Conservation (phyloP, 1,139 yeast genomes). For the Candida buenavistaensis region DNA sequence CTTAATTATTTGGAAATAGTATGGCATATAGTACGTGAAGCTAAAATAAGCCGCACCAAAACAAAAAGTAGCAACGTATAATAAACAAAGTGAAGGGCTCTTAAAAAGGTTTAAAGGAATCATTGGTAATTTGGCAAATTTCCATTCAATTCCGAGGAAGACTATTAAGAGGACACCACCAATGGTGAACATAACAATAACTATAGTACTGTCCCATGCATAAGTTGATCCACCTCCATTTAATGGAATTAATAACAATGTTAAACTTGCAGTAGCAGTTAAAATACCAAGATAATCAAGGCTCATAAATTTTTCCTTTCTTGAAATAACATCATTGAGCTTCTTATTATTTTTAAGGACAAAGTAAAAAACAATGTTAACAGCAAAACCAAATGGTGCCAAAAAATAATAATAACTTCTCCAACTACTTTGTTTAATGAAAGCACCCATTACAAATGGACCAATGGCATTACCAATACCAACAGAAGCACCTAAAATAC, state of each 20-base stretch:
- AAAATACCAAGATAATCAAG: conserved; percentile 53
- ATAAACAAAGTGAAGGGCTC: conserved; percentile 35
- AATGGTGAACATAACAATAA: conserved; percentile 46
- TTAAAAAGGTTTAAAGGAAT: conserved; percentile 52
- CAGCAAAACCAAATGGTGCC: conserved; percentile 42
- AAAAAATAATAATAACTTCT: conserved; percentile 49
- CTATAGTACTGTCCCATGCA: conserved; percentile 50
- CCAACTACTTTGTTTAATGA: conserved; percentile 48
- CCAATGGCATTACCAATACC: conserved; percentile 60
- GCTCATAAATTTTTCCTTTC: conserved; percentile 34
- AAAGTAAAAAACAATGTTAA: conserved; percentile 25
- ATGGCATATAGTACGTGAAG: conserved; percentile 47
- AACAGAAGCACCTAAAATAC: conserved; percentile 50
- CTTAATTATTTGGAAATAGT: conserved; percentile 52
- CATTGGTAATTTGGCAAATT: conserved; percentile 53
- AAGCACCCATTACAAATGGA: conserved; percentile 56
- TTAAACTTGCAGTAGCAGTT: conserved; percentile 43
- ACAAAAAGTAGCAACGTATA: conserved; percentile 45
- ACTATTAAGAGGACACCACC: conserved; percentile 43
- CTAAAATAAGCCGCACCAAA: conserved; percentile 52
- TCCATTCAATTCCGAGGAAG: conserved; percentile 51
- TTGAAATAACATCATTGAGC: conserved; percentile 23
- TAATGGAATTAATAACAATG: conserved; percentile 48
- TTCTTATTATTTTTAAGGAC: conserved; percentile 23
- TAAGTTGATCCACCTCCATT: conserved; percentile 59